Percentiles rank a stretch among this genome's conserved stretches.
phyloP scores from a whole-genome alignment of 805 yeast species.

The Lipomyces anomalus region DNA sequence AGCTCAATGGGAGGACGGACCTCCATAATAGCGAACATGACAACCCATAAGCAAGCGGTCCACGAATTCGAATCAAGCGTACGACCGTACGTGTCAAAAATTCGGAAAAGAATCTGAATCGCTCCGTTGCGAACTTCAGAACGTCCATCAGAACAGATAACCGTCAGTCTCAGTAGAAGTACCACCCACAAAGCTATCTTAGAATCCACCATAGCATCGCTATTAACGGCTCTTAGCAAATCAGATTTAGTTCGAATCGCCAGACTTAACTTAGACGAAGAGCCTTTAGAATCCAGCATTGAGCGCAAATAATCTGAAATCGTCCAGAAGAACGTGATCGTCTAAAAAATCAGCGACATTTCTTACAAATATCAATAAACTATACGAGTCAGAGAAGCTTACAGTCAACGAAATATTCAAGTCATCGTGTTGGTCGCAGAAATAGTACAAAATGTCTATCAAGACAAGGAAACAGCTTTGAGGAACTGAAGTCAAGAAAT shows the following conservation, averaged over 20 bases:
- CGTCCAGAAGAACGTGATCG: constrained; percentile 88
- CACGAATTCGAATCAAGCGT: constrained; percentile 50
- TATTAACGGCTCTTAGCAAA: constrained; percentile 7
- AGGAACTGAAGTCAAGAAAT: constrained; percentile 71
- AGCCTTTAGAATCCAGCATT: constrained; percentile 11
- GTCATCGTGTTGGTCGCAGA: constrained; percentile 65
- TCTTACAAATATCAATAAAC: too few species aligned
- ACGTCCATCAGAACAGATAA: constrained; percentile 57
- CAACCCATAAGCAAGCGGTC: constrained; percentile 60
- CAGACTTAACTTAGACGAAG: constrained; percentile 16
- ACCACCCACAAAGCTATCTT: constrained; percentile 51
- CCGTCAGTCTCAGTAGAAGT: constrained; percentile 55
- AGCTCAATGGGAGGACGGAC: constrained; percentile 23
- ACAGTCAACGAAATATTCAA: constrained; percentile 83
- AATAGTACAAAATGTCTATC: constrained; percentile 66
- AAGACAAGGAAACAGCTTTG: constrained; percentile 54
- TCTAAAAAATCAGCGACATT: too few species aligned
- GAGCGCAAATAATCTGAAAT: constrained; percentile 68
- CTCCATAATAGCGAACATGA: constrained; percentile 42
- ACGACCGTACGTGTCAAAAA: constrained; percentile 65
- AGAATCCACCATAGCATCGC: constrained; percentile 8
- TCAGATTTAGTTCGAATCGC: constrained; percentile 15
- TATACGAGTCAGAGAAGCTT: too few species aligned
- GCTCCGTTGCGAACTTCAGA: constrained; percentile 86
- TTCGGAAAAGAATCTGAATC: constrained; percentile 78